A percentile compares a stretch with the other conserved stretches of the same genome.
These are phyloP conservation scores for Sporothrix brasiliensis DNA, from an alignment of 2,329 filamentous ascomycete genomes.

Conservation along the genomic window DNA sequence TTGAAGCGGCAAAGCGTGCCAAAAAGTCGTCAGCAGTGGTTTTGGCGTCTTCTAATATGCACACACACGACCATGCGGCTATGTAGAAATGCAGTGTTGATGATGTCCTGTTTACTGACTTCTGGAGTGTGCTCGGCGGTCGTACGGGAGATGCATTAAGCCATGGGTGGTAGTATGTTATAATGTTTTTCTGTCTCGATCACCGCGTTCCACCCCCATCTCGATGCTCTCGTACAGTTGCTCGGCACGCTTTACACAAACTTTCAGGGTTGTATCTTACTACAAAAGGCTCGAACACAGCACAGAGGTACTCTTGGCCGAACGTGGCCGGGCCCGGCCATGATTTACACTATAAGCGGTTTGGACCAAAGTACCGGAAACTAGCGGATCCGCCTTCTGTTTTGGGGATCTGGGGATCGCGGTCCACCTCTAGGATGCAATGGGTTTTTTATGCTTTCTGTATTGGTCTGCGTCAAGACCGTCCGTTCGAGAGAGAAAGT, in stretches of 20 bases:
- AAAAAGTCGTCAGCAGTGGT: neutral
- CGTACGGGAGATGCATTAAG: neutral
- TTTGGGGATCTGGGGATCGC: conserved; percentile 22
- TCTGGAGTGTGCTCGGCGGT: neutral
- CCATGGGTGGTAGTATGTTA: neutral
- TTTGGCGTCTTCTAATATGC: neutral
- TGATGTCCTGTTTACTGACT: neutral
- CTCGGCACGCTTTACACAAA: neutral
- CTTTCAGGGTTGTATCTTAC: neutral
- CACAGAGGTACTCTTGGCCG: neutral
- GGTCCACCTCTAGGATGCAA: conserved; percentile 9
- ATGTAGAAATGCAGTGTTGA: too few relatives aligned
- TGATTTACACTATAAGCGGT: neutral
- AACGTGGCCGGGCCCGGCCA: neutral
- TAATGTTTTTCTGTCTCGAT: neutral
- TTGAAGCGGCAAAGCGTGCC: neutral
- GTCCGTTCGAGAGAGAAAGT: conserved; percentile 18
- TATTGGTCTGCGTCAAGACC: neutral
- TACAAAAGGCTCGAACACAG: neutral
- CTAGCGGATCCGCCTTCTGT: conserved; percentile 20
- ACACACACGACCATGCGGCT: neutral
- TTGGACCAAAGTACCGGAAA: neutral
- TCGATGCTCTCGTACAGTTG: neutral
- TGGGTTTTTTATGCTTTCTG: too few relatives aligned
- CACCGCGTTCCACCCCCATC: neutral